A percentile compares a stretch with the other conserved stretches of the same genome.
These are phyloP conservation scores for Fusarium poae DNA, from an alignment of 2,329 filamentous ascomycete genomes.

Conservation along the genomic window DNA sequence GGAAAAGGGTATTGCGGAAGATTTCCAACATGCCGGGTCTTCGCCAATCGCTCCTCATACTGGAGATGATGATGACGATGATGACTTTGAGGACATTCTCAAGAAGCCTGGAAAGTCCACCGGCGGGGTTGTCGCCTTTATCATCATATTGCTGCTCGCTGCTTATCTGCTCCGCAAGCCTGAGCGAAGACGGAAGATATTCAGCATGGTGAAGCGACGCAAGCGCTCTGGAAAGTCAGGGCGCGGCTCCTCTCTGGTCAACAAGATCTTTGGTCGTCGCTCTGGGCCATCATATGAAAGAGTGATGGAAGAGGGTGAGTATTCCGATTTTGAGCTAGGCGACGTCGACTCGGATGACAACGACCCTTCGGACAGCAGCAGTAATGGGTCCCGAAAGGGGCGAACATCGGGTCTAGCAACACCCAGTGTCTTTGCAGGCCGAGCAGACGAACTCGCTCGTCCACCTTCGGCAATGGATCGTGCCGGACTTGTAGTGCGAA, in stretches of 20 bases:
- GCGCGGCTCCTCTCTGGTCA: constrained; percentile 66
- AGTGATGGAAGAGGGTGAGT: constrained; percentile 84
- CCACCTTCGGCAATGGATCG: constrained; percentile 68
- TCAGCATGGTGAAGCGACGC: constrained; percentile 49
- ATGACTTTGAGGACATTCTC: constrained; percentile 73
- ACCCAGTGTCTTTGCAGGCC: constrained; percentile 69
- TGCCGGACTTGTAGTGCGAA: constrained; percentile 81
- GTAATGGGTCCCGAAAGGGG: constrained; percentile 67
- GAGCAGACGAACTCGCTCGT: constrained; percentile 62
- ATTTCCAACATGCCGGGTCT: constrained; percentile 88
- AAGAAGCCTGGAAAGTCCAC: constrained; percentile 76
- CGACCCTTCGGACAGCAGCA: constrained; percentile 73
- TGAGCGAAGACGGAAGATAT: constrained; percentile 69
- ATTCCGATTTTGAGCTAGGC: constrained; percentile 81
- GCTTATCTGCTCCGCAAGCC: constrained; percentile 83
- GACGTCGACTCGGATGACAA: constrained; percentile 74
- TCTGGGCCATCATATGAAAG: constrained; percentile 77
- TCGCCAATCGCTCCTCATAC: constrained; percentile 52
- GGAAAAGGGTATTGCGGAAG: constrained; percentile 71
- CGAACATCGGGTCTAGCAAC: constrained; percentile 76
- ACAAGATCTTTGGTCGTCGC: constrained; percentile 74
- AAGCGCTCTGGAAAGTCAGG: constrained; percentile 56
- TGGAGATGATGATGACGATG: constrained; percentile 64
- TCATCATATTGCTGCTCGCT: constrained; percentile 77
- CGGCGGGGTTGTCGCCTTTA: constrained; percentile 81